phyloP scores from a whole-genome alignment of 208 protist species.

The Acanthamoeba royreba region DNA sequence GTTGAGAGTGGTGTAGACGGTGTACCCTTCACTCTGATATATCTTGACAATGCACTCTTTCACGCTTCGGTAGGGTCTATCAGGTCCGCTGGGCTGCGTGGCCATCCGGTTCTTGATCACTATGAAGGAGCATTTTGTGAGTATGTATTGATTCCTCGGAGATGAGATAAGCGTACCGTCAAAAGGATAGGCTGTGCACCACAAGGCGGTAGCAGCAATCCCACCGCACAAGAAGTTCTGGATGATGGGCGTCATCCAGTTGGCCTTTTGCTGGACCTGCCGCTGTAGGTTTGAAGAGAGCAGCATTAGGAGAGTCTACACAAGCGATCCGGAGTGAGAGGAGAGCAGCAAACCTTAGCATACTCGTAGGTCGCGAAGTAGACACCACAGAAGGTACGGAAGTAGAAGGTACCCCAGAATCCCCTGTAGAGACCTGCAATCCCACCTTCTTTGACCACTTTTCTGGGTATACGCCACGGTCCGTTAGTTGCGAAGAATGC shows the following conservation, averaged over 20 bases:
- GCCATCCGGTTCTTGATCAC: constrained; percentile 49
- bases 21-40: constrained; percentile 14
- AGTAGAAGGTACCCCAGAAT: constrained; percentile 41
- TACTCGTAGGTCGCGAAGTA: constrained; percentile 24
- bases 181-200: constrained; percentile 13
- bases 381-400: constrained; percentile 37
- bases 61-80: not conserved
- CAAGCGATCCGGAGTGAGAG: not conserved
- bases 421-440: constrained; percentile 22
- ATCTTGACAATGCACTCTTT: not conserved
- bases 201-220: constrained; percentile 27
- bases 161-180: constrained; percentile 12
- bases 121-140: no score
- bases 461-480: not conserved
- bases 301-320: not conserved
- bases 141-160: no score
- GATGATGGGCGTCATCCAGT: not conserved
- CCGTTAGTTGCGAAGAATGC: not conserved
- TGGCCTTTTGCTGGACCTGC: not conserved
- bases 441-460: constrained; percentile 24
- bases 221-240: constrained; percentile 29
- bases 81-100: not conserved
- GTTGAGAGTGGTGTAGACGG: not conserved
- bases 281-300: not conserved
- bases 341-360: not conserved